A percentile compares a stretch with the other conserved stretches of the same genome.
These are phyloP conservation scores for Fusarium armeniacum DNA, from an alignment of 2,329 filamentous ascomycete genomes.

Conservation along the genomic window DNA sequence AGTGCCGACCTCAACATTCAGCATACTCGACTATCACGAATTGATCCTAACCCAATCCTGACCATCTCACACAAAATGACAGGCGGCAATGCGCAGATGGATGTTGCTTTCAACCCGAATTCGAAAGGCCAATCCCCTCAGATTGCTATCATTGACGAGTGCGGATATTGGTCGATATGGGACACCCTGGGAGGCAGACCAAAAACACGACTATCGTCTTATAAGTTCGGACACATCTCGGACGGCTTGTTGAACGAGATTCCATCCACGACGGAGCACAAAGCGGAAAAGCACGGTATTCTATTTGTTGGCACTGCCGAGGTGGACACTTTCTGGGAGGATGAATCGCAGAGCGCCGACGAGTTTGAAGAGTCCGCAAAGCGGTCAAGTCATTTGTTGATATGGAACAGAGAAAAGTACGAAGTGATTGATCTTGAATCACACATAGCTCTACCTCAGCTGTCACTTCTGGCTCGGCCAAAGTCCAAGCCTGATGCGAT, in stretches of 20 bases:
- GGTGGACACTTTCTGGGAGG: slow-evolving; percentile 42
- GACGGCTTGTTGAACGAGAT: slow-evolving; percentile 56
- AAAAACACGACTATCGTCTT: slow-evolving; percentile 54
- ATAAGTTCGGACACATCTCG: slow-evolving; percentile 61
- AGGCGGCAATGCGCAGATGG: slow-evolving; percentile 69
- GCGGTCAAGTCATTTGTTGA: slow-evolving; percentile 50
- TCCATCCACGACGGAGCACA: slow-evolving; percentile 50
- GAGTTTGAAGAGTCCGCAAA: slow-evolving; percentile 16
- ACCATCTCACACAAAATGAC: slow-evolving; percentile 66
- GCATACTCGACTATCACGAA: slow-evolving; percentile 60
- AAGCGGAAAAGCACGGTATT: slow-evolving; percentile 59
- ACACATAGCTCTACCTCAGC: slow-evolving; percentile 48
- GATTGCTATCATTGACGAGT: slow-evolving; percentile 74
- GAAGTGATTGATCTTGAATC: slow-evolving; percentile 57
- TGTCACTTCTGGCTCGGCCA: slow-evolving; percentile 48
- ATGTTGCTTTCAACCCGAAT: slow-evolving; percentile 74
- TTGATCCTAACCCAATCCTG: slow-evolving; percentile 69
- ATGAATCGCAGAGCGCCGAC: slow-evolving; percentile 25
- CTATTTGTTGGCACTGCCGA: slow-evolving; percentile 57
- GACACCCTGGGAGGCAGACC: slow-evolving; percentile 62
- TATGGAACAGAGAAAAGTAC: slow-evolving; percentile 57
- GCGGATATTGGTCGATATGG: slow-evolving; percentile 78
- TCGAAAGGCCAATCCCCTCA: slow-evolving; percentile 66
- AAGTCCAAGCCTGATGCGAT: slow-evolving; percentile 59
- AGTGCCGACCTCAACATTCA: slow-evolving; percentile 14